Base-by-base conservation (phyloP, 345 rosid species). In the Hibiscus trionum region DNA sequence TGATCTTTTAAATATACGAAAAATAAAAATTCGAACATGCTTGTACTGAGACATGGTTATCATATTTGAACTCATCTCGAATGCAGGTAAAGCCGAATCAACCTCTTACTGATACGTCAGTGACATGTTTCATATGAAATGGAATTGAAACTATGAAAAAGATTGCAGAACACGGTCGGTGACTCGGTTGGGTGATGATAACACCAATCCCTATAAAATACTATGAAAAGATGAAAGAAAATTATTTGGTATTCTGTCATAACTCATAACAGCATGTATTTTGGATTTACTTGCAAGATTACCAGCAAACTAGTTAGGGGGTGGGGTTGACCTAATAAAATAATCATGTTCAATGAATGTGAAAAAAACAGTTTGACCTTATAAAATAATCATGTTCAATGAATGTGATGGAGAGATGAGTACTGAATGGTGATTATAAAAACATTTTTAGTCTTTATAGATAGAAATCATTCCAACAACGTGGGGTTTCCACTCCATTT, bases 301-400 rank as follows among this genome's bases (percentile, higher is more conserved):
- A 55, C 59, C 59, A 19, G 59, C 59, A 8, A 55, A 17, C 27
- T 19, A 55, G 17, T 55, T 7, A 17, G 7, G 59, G 57, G 24
- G 12, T 19, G 14, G 42, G 42, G 42, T 77, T 76, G 75, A 27
- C 80, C 63, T 57, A 9, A 10, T 55, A 57, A 33, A 50, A 64
- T 72, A 47, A 24, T 68, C 31, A 50, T 61, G 75, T 77, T 68
- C 84, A 75, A 44, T 81, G 82, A 79, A 81, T 73, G 75, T 56
- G 29, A 56, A 55, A 58, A 73, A 66, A 19, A 55, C 21, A 76
- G 72, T 78, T 79, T 76, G 75, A 14, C 80, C 64, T 57, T 9
- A 7, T 56, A 58, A 42, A 50, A 65, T 73, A 39, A 26, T 69
- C 26, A 50, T 52, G 75, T 77, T 69, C 84, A 75, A 46, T 81